Conservation (phyloP, 345 rosid species). For the Acer campestre region DNA sequence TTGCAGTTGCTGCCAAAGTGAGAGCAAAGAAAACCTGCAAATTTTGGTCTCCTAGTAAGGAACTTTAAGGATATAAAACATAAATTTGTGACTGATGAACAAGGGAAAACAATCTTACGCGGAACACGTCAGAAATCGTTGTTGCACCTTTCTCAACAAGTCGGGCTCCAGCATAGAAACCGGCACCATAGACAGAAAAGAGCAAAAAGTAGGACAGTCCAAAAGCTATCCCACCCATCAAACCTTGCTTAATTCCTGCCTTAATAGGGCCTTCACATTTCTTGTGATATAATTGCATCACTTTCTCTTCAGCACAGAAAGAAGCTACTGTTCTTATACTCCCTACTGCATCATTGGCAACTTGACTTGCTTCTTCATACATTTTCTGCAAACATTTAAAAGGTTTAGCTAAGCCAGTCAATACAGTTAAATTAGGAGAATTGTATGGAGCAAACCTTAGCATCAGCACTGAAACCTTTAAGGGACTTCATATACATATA, state of each 20-base stretch:
- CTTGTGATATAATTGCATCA: constrained; percentile 57
- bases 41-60: not conserved
- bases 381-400: constrained; percentile 40
- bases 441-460: constrained; percentile 53
- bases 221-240: constrained; percentile 66
- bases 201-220: constrained; percentile 59
- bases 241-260: constrained; percentile 66
- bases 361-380: constrained; percentile 90
- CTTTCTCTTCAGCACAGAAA: constrained; percentile 79
- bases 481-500: constrained; percentile 57
- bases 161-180: constrained; percentile 75
- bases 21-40: constrained; percentile 72
- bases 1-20: constrained; percentile 51
- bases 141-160: constrained; percentile 54
- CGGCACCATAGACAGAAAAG: constrained; percentile 49
- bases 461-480: constrained; percentile 73
- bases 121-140: constrained; percentile 64
- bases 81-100: not conserved
- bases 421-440: not conserved
- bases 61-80: not conserved
- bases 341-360: constrained; percentile 87
- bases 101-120: constrained; percentile 31
- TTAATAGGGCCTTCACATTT: constrained; percentile 71
- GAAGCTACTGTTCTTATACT: constrained; percentile 85
- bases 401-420: not conserved